These are phyloP conservation scores for Paspalum vaginatum DNA, from an alignment of 176 grass and related monocot species.

Conservation along the genomic window DNA sequence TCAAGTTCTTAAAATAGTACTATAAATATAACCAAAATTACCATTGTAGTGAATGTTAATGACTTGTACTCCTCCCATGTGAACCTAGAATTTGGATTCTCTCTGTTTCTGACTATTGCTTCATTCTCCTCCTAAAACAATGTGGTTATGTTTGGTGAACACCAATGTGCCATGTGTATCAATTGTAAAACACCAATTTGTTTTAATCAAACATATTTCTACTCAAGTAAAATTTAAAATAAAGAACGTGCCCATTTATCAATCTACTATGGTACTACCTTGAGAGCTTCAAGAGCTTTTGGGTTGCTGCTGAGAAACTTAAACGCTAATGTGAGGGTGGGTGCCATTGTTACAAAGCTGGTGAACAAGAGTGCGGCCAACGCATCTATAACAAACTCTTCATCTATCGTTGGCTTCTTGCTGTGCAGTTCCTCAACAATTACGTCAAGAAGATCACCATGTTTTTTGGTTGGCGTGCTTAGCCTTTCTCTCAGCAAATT, in stretches of 20 bases:
- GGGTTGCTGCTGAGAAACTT: constrained; percentile 23
- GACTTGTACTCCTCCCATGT: constrained; percentile 42
- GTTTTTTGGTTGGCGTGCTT: not conserved
- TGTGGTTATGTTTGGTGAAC: not conserved
- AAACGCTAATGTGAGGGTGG: constrained; percentile 8
- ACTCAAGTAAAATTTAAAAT: not conserved
- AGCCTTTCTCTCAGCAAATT: constrained; percentile 5
- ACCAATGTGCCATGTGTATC: not conserved
- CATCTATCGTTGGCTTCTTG: constrained; percentile 1
- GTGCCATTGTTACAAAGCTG: constrained; percentile 7
- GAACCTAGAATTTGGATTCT: not conserved
- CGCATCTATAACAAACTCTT: not conserved
- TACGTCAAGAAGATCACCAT: constrained; percentile 7
- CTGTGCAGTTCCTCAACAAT: constrained; percentile 10
- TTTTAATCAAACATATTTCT: not conserved
- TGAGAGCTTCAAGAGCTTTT: constrained; percentile 7
- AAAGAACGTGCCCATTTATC: not conserved
- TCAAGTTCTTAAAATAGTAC: not conserved
- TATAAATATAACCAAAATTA: not conserved
- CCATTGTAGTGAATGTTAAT: constrained; percentile 22
- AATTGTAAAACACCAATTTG: not conserved
- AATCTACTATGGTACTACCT: not conserved
- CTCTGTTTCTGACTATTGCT: not conserved
- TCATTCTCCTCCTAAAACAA: constrained; percentile 6
- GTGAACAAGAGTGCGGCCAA: not conserved